Evolutionary conservation across 345 rosid genomes (phyloP).

Genomic region (Boechera stricta): DNA sequence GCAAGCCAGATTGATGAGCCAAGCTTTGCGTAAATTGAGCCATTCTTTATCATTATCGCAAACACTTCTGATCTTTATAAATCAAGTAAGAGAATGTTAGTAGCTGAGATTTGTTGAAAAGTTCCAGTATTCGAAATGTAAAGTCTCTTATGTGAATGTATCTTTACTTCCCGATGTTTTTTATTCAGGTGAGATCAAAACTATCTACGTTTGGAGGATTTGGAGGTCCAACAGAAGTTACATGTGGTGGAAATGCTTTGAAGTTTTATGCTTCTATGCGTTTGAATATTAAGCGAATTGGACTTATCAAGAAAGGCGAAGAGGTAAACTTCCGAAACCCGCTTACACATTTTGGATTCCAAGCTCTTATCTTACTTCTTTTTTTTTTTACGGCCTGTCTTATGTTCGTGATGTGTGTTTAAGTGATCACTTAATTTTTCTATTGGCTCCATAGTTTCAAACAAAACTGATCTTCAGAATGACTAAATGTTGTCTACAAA

Average conservation of each 20-base stretch:
- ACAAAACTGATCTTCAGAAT: constrained; percentile 1
- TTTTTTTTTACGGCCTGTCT: not conserved
- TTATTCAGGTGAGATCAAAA: constrained; percentile 80
- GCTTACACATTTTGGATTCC: constrained; percentile 3
- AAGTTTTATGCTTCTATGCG: constrained; percentile 98
- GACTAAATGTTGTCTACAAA: not conserved
- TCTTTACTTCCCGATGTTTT: not conserved
- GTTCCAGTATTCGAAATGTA: not conserved
- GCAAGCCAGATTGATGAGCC: constrained; percentile 99
- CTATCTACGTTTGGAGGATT: constrained; percentile 89
- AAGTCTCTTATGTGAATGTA: not conserved
- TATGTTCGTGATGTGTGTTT: constrained; percentile 15
- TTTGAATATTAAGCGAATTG: constrained; percentile 70
- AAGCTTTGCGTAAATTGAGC: constrained; percentile 95
- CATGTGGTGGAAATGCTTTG: constrained; percentile 98
- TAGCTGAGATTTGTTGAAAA: constrained; percentile 15
- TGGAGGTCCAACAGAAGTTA: constrained; percentile 95
- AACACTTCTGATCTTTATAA: constrained; percentile 76
- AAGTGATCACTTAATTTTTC: not conserved
- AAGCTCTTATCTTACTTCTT: constrained; percentile 4
- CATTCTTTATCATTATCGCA: constrained; percentile 89
- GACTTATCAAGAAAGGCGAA: constrained; percentile 85
- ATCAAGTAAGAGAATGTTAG: constrained; percentile 59
- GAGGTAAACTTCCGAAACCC: constrained; percentile 57
- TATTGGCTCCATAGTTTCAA: constrained; percentile 7